phyloP scores from a whole-genome alignment of 2,329 filamentous ascomycete species.

The Fusarium chaquense region DNA sequence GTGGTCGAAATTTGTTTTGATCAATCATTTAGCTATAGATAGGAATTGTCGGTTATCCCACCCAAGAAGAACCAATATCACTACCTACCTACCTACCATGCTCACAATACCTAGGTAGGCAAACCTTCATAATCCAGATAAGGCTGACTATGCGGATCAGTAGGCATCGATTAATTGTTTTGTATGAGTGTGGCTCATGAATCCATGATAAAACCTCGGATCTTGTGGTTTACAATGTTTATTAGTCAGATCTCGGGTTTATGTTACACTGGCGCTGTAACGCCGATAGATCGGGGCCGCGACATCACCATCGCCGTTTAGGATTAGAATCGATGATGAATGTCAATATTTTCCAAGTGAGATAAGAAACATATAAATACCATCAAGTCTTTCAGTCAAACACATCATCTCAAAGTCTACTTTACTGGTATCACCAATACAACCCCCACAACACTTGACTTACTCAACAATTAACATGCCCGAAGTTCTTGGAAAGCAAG shows the following conservation, averaged over 20 bases:
- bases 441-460: neutral
- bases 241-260: constrained; percentile 18
- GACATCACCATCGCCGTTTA: constrained; percentile 4
- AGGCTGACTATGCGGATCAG: neutral
- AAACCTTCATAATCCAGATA: neutral
- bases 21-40: neutral
- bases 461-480: constrained; percentile 29
- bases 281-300: constrained; percentile 11
- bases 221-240: neutral
- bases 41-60: neutral
- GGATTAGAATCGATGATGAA: neutral
- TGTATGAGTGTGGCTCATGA: neutral
- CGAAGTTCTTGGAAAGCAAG: constrained; percentile 56
- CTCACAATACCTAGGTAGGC: neutral
- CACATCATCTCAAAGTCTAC: too few relatives aligned
- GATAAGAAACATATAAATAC: constrained; percentile 3
- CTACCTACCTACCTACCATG: neutral
- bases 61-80: neutral
- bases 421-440: neutral
- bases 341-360: neutral
- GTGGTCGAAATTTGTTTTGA: neutral
- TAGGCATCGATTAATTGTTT: too few relatives aligned
- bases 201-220: neutral
- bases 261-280: constrained; percentile 3
- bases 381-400: neutral